phyloP scores from a whole-genome alignment of 2,329 filamentous ascomycete genomes.

The Hypoxylon sp. region DNA sequence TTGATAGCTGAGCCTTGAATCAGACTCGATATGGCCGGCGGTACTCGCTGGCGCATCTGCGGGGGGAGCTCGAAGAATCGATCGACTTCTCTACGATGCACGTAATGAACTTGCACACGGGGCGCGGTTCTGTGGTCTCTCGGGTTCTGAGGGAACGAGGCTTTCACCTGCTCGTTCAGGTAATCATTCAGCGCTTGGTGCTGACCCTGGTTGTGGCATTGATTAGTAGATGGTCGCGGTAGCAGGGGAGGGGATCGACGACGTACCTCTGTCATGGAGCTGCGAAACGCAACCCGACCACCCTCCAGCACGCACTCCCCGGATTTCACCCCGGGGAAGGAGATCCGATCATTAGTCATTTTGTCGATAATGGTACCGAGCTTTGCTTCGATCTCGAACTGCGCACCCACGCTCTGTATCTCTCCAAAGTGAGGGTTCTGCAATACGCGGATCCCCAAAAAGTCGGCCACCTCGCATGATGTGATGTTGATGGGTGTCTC shows the following conservation, averaged over 20 bases:
- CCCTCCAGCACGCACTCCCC: constrained; percentile 75
- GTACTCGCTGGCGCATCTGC: constrained; percentile 66
- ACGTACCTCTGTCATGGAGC: constrained; percentile 86
- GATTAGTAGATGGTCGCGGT: not conserved
- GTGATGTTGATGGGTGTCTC: constrained; percentile 76
- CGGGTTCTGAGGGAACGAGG: constrained; percentile 64
- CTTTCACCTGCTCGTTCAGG: constrained; percentile 73
- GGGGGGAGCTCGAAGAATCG: constrained; percentile 80
- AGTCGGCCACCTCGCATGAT: constrained; percentile 80
- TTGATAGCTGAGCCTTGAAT: constrained; percentile 65
- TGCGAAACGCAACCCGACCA: constrained; percentile 75
- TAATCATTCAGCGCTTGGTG: constrained; percentile 86
- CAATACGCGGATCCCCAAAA: constrained; percentile 76
- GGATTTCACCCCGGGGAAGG: constrained; percentile 63
- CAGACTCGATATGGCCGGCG: constrained; percentile 68
- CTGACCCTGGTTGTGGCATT: constrained; percentile 64
- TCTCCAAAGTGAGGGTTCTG: constrained; percentile 70
- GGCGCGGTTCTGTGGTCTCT: constrained; percentile 55
- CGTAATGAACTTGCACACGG: constrained; percentile 75
- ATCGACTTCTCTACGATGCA: constrained; percentile 83
- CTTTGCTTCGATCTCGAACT: constrained; percentile 95
- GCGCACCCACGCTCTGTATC: constrained; percentile 68
- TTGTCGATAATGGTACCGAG: constrained; percentile 82
- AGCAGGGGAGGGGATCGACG: not conserved
- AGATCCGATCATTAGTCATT: constrained; percentile 72